A percentile compares a stretch with the other conserved stretches of the same genome.
Conservation (phyloP, 495 filamentous ascomycete species). For the Staphylotrichum tortipilum region DNA sequence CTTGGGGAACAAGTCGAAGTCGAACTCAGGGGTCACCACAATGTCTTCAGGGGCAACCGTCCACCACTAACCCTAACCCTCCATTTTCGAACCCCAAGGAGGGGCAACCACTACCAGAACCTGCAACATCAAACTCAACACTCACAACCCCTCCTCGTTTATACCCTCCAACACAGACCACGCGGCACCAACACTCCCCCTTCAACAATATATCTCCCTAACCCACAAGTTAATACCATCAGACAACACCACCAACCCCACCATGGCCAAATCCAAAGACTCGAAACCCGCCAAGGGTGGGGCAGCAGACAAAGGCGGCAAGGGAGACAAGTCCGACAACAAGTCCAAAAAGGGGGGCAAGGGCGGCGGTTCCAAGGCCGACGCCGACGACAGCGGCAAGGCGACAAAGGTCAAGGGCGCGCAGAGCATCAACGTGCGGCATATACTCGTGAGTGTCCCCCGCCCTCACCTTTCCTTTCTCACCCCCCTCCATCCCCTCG, state of each 20-base stretch:
- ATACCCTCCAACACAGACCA: too few species aligned
- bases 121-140: too few species aligned
- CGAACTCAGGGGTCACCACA: too few species aligned
- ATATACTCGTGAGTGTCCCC: conserved; percentile 60
- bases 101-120: too few species aligned
- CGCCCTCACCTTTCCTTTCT: background rate
- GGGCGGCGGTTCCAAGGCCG: background rate
- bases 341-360: conserved; percentile 5
- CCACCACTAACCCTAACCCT: too few species aligned
- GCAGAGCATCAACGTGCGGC: conserved; percentile 73
- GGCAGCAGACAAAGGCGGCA: background rate
- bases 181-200: too few species aligned
- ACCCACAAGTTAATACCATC: too few species aligned
- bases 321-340: background rate
- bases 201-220: too few species aligned
- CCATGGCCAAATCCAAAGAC: conserved; percentile 20
- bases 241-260: background rate
- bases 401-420: conserved; percentile 51
- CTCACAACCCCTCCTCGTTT: background rate
- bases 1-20: too few species aligned
- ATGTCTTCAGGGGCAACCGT: too few species aligned
- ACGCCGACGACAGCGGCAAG: background rate
- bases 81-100: too few species aligned
- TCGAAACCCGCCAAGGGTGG: background rate
- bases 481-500: background rate